Percentiles rank a stretch among this genome's conserved stretches.
These are phyloP conservation scores for Metarhizium rileyi DNA, from an alignment of 2,329 filamentous ascomycete species.

Conservation along the genomic window DNA sequence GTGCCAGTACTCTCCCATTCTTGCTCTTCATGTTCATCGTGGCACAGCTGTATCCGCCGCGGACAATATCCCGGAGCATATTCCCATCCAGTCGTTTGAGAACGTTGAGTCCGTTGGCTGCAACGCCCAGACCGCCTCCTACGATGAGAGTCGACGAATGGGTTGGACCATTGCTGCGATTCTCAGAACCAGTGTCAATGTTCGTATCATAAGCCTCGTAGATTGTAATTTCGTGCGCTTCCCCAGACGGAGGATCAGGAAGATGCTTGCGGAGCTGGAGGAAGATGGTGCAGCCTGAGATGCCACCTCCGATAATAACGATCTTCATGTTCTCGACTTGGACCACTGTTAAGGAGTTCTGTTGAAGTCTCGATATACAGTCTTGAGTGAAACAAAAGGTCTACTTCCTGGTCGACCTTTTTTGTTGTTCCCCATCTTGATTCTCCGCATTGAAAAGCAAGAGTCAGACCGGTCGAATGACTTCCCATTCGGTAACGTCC, in stretches of 20 bases:
- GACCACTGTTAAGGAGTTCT: too few relatives aligned
- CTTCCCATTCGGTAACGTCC: neutral
- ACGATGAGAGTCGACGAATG: conserved; percentile 16
- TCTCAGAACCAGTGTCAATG: neutral
- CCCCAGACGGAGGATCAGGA: conserved; percentile 1
- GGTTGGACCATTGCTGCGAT: conserved; percentile 4
- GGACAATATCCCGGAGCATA: conserved; percentile 14
- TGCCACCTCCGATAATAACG: conserved; percentile 16
- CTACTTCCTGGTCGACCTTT: too few relatives aligned
- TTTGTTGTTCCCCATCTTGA: neutral
- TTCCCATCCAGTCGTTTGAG: conserved; percentile 14
- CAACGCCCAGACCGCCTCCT: conserved; percentile 15
- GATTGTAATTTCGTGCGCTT: conserved; percentile 13
- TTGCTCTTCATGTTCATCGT: conserved; percentile 16
- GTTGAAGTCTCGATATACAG: too few relatives aligned
- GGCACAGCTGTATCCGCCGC: conserved; percentile 13
- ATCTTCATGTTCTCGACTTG: conserved; percentile 11
- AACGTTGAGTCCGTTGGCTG: conserved; percentile 16
- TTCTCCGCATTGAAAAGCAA: neutral
- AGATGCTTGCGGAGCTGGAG: conserved; percentile 15
- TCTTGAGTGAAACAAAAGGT: too few relatives aligned
- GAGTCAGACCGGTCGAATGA: neutral
- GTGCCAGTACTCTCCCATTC: conserved; percentile 12
- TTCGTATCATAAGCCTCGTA: conserved; percentile 15
- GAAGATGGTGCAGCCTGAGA: conserved; percentile 16